Conservation (phyloP, 352 stramenopile genomes). For the Pythium dissimile region DNA sequence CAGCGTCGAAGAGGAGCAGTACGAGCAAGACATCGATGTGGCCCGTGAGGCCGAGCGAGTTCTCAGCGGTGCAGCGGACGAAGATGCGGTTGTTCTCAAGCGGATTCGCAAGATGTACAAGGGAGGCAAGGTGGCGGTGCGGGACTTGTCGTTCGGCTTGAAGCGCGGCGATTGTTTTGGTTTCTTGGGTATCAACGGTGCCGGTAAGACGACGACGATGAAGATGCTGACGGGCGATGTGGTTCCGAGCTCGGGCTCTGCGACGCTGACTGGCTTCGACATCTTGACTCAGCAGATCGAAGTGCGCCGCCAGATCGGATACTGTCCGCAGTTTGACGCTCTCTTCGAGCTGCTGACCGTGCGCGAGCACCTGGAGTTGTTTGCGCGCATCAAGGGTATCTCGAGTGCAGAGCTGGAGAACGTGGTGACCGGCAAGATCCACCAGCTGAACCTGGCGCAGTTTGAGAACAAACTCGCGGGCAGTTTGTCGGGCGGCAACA, state of each 20-base stretch:
- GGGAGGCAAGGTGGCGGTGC: slow-evolving; percentile 73
- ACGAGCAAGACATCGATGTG: slow-evolving; percentile 29
- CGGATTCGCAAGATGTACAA: slow-evolving; percentile 87
- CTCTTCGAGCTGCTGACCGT: slow-evolving; percentile 84
- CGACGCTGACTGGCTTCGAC: slow-evolving; percentile 63
- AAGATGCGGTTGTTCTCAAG: slow-evolving; percentile 50
- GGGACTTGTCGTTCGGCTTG: slow-evolving; percentile 73
- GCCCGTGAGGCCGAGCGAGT: slow-evolving; percentile 19
- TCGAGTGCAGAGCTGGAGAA: slow-evolving; percentile 30
- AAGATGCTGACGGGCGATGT: slow-evolving; percentile 93
- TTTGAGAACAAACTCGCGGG: slow-evolving; percentile 73
- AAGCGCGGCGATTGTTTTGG: slow-evolving; percentile 92
- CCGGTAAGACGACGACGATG: slow-evolving; percentile 95
- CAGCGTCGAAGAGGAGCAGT: slow-evolving; percentile 12
- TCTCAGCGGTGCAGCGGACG: slow-evolving; percentile 21
- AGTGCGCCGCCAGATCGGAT: slow-evolving; percentile 80
- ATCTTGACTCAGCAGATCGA: slow-evolving; percentile 72
- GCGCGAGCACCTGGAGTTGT: slow-evolving; percentile 86
- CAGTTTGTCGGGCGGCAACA: slow-evolving; percentile 87
- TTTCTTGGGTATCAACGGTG: slow-evolving; percentile 94
- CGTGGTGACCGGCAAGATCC: slow-evolving; percentile 64
- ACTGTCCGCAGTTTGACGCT: slow-evolving; percentile 92
- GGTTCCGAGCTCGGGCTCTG: slow-evolving; percentile 45
- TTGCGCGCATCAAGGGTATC: slow-evolving; percentile 88
- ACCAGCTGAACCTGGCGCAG: slow-evolving; percentile 61